Percentiles rank a stretch among this genome's conserved stretches.
Evolutionary conservation across 2,329 filamentous ascomycete species (phyloP).

Genomic region (Elsinoe batatas): DNA sequence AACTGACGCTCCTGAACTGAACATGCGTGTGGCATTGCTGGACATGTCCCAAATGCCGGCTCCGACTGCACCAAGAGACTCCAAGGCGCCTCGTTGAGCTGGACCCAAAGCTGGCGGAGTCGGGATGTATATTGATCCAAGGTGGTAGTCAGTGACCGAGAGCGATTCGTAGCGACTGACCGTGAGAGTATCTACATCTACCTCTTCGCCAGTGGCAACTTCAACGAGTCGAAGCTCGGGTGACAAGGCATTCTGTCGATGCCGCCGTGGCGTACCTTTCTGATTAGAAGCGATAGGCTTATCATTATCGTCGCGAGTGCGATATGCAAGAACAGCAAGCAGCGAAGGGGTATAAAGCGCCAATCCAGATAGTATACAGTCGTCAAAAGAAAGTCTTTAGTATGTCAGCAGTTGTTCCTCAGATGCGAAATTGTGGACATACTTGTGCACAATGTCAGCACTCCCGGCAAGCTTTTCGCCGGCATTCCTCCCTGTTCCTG

Average conservation of each 20-base stretch:
- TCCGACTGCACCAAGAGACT: slow-evolving; percentile 53
- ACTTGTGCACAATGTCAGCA: slow-evolving; percentile 83
- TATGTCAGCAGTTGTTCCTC: background rate
- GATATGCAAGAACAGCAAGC: slow-evolving; percentile 84
- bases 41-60: slow-evolving; percentile 73
- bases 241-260: slow-evolving; percentile 67
- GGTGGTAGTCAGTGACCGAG: slow-evolving; percentile 82
- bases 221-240: slow-evolving; percentile 90
- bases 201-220: slow-evolving; percentile 67
- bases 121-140: slow-evolving; percentile 70
- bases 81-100: slow-evolving; percentile 62
- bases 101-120: slow-evolving; percentile 52
- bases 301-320: slow-evolving; percentile 62
- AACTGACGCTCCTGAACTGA: slow-evolving; percentile 77
- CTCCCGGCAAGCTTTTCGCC: slow-evolving; percentile 65
- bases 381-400: slow-evolving; percentile 66
- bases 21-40: slow-evolving; percentile 73
- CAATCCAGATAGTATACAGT: slow-evolving; percentile 95
- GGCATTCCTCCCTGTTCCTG: slow-evolving; percentile 54
- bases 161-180: slow-evolving; percentile 81
- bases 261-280: slow-evolving; percentile 50
- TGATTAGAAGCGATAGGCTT: slow-evolving; percentile 44
- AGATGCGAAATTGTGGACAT: background rate
- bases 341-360: slow-evolving; percentile 90
- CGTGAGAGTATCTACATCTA: slow-evolving; percentile 76